phyloP scores from a whole-genome alignment of 306 rosid genomes.

The Canavalia ensiformis region DNA sequence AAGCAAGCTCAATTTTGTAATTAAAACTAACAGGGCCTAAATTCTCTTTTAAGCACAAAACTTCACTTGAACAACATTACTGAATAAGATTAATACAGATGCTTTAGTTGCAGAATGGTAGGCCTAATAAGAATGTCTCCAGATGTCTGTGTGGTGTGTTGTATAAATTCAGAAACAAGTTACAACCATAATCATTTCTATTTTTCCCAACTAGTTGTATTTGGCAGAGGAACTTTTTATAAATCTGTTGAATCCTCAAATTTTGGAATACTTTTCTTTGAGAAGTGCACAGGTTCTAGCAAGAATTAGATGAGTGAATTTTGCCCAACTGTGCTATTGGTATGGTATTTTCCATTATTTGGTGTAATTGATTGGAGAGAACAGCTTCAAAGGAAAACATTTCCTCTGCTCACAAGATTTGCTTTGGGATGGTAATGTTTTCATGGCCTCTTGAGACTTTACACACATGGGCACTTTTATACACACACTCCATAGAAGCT shows the following conservation, averaged over 20 bases:
- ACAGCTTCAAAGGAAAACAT: background rate
- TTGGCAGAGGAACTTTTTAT: background rate
- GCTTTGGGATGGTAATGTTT: conserved; percentile 14
- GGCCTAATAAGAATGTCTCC: background rate
- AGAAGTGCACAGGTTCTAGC: background rate
- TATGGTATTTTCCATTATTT: background rate
- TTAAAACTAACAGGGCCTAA: too few species aligned
- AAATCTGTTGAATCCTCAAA: background rate
- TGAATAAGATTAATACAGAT: too few species aligned
- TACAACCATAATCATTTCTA: background rate
- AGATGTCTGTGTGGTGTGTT: background rate
- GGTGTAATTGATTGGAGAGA: background rate
- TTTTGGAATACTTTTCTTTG: background rate
- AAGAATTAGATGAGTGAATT: background rate
- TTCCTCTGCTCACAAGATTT: background rate
- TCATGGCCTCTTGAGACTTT: background rate
- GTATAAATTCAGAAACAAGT: background rate
- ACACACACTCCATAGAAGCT: background rate
- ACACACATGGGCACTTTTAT: background rate
- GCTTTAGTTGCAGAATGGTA: background rate
- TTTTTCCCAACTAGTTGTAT: background rate
- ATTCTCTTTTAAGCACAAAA: too few species aligned
- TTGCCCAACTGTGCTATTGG: background rate
- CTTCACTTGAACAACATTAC: background rate
- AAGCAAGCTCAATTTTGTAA: too few species aligned